These are phyloP conservation scores for Cladobotryum mycophilum DNA, from an alignment of 2,329 filamentous ascomycete genomes.

Conservation along the genomic window DNA sequence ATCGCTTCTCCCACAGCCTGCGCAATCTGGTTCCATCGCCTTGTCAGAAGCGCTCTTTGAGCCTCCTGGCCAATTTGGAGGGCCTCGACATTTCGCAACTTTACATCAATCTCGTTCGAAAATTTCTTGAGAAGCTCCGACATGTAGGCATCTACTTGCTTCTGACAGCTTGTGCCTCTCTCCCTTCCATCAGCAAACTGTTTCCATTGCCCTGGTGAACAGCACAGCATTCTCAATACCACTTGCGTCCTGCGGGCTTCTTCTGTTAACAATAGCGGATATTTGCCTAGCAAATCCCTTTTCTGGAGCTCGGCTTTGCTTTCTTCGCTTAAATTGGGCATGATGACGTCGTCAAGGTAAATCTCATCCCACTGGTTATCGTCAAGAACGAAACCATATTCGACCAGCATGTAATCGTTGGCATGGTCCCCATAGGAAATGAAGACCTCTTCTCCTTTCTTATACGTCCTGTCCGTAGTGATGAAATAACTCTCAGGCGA, in stretches of 20 bases:
- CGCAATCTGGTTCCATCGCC: too few relatives aligned
- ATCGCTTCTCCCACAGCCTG: too few relatives aligned
- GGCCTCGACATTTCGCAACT: too few relatives aligned
- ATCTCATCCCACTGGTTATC: constrained; percentile 46
- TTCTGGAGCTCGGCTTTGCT: constrained; percentile 38
- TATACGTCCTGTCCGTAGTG: constrained; percentile 1
- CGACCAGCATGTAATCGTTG: constrained; percentile 66
- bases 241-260: constrained; percentile 47
- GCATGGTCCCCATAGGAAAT: constrained; percentile 65
- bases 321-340: constrained; percentile 30
- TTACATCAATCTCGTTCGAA: too few relatives aligned
- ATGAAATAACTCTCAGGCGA: constrained; percentile 1
- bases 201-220: constrained; percentile 27
- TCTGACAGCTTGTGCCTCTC: background rate
- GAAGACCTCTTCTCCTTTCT: constrained; percentile 56
- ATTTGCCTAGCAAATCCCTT: constrained; percentile 44
- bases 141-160: background rate
- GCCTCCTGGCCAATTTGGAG: too few relatives aligned
- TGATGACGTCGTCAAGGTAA: constrained; percentile 41
- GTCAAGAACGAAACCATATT: constrained; percentile 53
- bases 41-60: too few relatives aligned
- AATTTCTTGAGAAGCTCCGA: background rate
- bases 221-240: constrained; percentile 33
- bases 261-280: constrained; percentile 37
- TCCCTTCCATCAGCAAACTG: constrained; percentile 38